Evolutionary conservation across 495 filamentous ascomycete genomes (phyloP).

Genomic region (Symbiotaphrina buchneri): DNA sequence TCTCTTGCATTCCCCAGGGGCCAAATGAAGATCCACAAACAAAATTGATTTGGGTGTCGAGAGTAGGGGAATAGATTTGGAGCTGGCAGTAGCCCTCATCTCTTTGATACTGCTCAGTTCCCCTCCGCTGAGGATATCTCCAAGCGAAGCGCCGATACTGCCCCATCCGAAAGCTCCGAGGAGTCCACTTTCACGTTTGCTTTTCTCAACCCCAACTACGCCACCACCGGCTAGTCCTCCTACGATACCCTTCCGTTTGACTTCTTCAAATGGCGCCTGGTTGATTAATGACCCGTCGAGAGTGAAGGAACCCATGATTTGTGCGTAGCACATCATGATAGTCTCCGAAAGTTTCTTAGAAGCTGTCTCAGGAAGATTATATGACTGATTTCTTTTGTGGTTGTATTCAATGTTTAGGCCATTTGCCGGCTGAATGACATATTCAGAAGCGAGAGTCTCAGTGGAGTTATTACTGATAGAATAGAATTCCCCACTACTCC

Average conservation of each 20-base stretch:
- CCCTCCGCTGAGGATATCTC: constrained; percentile 62
- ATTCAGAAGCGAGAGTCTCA: constrained; percentile 84
- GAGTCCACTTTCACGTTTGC: constrained; percentile 56
- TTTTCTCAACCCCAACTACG: constrained; percentile 55
- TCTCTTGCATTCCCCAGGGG: constrained; percentile 71
- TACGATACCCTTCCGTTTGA: constrained; percentile 81
- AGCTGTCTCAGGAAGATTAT: too few species aligned
- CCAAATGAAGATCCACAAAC: constrained; percentile 77
- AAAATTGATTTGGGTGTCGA: constrained; percentile 94
- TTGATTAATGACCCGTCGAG: constrained; percentile 83
- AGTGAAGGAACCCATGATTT: constrained; percentile 80
- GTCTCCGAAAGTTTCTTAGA: constrained; percentile 51
- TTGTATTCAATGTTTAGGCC: constrained; percentile 17
- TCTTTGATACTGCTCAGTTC: constrained; percentile 85
- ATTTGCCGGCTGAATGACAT: constrained; percentile 40
- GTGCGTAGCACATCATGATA: constrained; percentile 94
- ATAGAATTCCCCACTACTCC: constrained; percentile 90
- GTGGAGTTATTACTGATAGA: constrained; percentile 82
- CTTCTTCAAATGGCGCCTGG: constrained; percentile 76
- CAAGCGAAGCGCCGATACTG: constrained; percentile 68
- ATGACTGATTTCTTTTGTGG: too few species aligned
- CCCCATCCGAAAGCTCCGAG: constrained; percentile 77
- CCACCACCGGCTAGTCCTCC: constrained; percentile 64
- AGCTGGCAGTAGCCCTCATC: constrained; percentile 63
- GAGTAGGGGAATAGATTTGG: constrained; percentile 66